Conservation (phyloP, 257 asterid genomes). For the Linaria vulgaris region DNA sequence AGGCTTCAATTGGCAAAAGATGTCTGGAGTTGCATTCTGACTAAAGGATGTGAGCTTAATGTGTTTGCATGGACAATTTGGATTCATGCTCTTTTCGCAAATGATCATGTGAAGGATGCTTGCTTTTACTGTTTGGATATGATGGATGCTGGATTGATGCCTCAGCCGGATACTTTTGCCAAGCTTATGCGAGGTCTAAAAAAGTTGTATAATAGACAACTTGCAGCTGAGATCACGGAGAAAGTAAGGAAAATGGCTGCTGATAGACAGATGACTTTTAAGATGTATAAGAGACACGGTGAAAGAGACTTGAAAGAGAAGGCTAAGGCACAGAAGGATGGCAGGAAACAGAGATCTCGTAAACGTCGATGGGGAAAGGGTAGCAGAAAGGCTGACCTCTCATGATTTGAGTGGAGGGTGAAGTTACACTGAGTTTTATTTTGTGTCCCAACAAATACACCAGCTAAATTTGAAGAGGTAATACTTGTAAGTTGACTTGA, state of each 20-base stretch:
- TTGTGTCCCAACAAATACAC: too few species aligned
- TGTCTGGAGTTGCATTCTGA: constrained; percentile 67
- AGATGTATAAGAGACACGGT: constrained; percentile 89
- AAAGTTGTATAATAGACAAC: constrained; percentile 74
- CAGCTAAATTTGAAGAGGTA: too few species aligned
- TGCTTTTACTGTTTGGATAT: constrained; percentile 80
- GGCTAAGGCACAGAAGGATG: constrained; percentile 54
- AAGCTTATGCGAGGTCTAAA: constrained; percentile 77
- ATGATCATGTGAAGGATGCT: constrained; percentile 82
- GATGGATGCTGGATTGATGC: constrained; percentile 92
- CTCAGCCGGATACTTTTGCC: constrained; percentile 95
- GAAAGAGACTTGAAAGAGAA: constrained; percentile 84
- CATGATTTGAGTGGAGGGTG: constrained; percentile 26
- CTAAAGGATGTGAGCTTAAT: constrained; percentile 81
- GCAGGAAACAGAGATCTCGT: constrained; percentile 77
- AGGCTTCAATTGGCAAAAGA: constrained; percentile 73
- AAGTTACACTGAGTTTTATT: too few species aligned
- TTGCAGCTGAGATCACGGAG: constrained; percentile 91
- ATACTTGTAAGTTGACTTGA: too few species aligned
- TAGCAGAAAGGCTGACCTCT: constrained; percentile 40
- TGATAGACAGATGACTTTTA: constrained; percentile 77
- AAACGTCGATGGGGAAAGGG: constrained; percentile 65
- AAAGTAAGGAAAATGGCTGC: constrained; percentile 83
- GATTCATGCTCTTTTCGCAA: constrained; percentile 83
- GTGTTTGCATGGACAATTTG: constrained; percentile 90